These are phyloP conservation scores for Ceratocystis huliohia DNA, from an alignment of 2,329 filamentous ascomycete genomes.

Conservation along the genomic window DNA sequence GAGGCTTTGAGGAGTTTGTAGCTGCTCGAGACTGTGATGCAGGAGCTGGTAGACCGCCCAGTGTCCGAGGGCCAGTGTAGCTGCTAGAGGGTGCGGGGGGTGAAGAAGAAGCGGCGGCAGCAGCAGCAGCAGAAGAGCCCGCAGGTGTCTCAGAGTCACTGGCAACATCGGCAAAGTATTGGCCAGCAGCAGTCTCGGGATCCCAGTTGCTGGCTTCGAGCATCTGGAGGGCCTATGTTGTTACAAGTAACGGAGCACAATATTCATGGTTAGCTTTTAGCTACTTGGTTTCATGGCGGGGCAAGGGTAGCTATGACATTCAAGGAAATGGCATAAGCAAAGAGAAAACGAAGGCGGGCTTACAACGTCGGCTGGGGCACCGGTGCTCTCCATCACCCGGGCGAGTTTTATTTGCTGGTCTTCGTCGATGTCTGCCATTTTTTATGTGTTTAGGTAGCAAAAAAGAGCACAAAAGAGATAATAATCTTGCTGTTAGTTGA, in stretches of 20 bases:
- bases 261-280: not conserved
- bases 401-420: slow-evolving; percentile 13
- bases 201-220: slow-evolving; percentile 56
- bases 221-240: slow-evolving; percentile 51
- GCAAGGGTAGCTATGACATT: not conserved
- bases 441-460: not conserved
- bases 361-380: slow-evolving; percentile 5
- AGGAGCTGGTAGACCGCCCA: slow-evolving; percentile 49
- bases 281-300: not conserved
- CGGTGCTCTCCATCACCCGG: slow-evolving; percentile 12
- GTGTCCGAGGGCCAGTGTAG: slow-evolving; percentile 50
- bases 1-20: slow-evolving; percentile 29
- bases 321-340: not conserved
- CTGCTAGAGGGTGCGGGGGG: slow-evolving; percentile 27
- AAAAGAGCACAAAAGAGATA: not conserved
- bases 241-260: not conserved
- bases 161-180: slow-evolving; percentile 44
- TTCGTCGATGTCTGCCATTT: not conserved
- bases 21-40: slow-evolving; percentile 24
- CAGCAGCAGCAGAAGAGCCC: slow-evolving; percentile 30
- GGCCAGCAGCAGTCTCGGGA: slow-evolving; percentile 46
- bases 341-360: not conserved
- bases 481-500: not conserved
- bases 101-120: not conserved
- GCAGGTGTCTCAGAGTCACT: slow-evolving; percentile 30